Evolutionary conservation across 306 rosid species (phyloP).

Genomic region (Quercus variabilis): DNA sequence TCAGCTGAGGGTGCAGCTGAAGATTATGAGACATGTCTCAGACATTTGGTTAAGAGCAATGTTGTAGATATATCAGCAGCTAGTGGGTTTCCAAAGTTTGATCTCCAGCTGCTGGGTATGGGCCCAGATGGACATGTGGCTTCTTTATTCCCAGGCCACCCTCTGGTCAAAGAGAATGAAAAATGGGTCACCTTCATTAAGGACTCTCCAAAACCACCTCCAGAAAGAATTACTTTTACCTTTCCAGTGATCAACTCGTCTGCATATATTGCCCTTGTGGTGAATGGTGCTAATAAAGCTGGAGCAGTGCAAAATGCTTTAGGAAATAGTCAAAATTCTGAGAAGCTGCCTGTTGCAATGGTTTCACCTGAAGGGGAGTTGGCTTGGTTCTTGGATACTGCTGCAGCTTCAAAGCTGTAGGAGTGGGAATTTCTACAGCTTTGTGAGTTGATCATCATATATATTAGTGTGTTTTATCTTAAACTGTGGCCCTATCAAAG

Average conservation of each 20-base stretch:
- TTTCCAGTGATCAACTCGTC: slow-evolving; percentile 84
- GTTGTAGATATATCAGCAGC: slow-evolving; percentile 48
- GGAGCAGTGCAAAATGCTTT: slow-evolving; percentile 62
- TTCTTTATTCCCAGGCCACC: slow-evolving; percentile 93
- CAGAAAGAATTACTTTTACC: slow-evolving; percentile 83
- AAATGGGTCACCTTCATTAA: slow-evolving; percentile 78
- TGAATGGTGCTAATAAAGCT: slow-evolving; percentile 68
- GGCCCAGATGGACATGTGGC: slow-evolving; percentile 99
- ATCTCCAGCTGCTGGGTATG: slow-evolving; percentile 92
- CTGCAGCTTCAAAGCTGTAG: slow-evolving; percentile 88
- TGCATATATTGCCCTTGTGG: slow-evolving; percentile 63
- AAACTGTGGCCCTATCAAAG: neutral
- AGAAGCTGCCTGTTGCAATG: slow-evolving; percentile 63
- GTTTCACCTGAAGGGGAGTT: slow-evolving; percentile 75
- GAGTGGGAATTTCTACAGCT: slow-evolving; percentile 1
- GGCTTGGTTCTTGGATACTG: slow-evolving; percentile 87
- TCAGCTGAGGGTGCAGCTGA: slow-evolving; percentile 93
- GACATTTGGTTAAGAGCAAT: slow-evolving; percentile 44
- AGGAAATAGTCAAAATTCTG: slow-evolving; percentile 36
- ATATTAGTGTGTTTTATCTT: neutral
- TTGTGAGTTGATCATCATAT: slow-evolving; percentile 9
- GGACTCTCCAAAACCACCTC: slow-evolving; percentile 97
- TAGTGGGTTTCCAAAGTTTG: slow-evolving; percentile 82
- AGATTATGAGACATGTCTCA: slow-evolving; percentile 75
- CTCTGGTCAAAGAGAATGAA: slow-evolving; percentile 65